Evolutionary conservation across 768 basidiomycete genomes (phyloP).

Genomic region (Boletus insuetus): DNA sequence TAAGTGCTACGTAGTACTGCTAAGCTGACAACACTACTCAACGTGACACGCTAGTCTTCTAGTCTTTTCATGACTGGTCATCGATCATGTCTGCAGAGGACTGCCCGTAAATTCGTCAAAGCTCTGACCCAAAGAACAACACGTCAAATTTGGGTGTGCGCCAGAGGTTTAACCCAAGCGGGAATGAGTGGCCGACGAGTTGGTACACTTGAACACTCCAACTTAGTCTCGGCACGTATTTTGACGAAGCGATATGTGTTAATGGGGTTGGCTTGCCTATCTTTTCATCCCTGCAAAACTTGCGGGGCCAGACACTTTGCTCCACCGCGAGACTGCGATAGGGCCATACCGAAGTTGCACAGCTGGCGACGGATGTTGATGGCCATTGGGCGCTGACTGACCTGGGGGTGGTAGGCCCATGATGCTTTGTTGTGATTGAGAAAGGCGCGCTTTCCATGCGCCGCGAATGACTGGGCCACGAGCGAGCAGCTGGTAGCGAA

Average conservation of each 20-base stretch:
- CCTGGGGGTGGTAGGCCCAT: constrained; percentile 21
- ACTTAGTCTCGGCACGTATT: constrained; percentile 3
- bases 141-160: constrained; percentile 4
- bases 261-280: constrained; percentile 32
- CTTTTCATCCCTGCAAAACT: constrained; percentile 65
- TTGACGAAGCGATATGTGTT: background rate
- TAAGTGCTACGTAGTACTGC: constrained; percentile 12
- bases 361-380: constrained; percentile 18
- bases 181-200: background rate
- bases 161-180: background rate
- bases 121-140: constrained; percentile 2
- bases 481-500: constrained; percentile 56
- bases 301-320: constrained; percentile 69
- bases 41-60: constrained; percentile 14
- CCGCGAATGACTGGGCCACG: constrained; percentile 61
- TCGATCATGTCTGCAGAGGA: background rate
- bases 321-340: constrained; percentile 61
- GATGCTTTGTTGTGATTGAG: constrained; percentile 33
- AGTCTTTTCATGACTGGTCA: constrained; percentile 1
- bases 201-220: constrained; percentile 4
- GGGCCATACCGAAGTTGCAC: constrained; percentile 54
- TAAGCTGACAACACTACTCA: constrained; percentile 8
- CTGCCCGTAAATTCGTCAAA: constrained; percentile 1
- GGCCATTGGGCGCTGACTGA: constrained; percentile 21
- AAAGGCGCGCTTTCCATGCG: constrained; percentile 71